A percentile compares a stretch with the other conserved stretches of the same genome.
These are phyloP conservation scores for Penicillium aurantiogriseum DNA, from an alignment of 2,329 filamentous ascomycete species.

Conservation along the genomic window DNA sequence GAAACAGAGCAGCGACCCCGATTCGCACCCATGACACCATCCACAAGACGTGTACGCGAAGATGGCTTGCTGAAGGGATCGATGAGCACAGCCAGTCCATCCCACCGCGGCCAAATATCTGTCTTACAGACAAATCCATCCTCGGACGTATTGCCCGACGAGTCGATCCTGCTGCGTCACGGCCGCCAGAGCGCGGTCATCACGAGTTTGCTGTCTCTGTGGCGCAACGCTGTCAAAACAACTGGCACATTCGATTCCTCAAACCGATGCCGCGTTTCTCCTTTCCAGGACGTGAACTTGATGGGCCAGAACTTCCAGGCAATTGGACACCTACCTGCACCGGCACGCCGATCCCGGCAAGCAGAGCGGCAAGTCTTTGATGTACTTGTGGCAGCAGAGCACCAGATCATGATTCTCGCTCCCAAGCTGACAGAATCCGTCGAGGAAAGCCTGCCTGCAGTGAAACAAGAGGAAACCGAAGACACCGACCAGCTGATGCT, in stretches of 20 bases:
- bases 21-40: constrained; percentile 50
- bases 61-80: constrained; percentile 45
- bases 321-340: constrained; percentile 38
- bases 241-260: constrained; percentile 42
- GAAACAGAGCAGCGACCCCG: constrained; percentile 34
- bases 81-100: constrained; percentile 28
- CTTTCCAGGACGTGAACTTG: constrained; percentile 40
- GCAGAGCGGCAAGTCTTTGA: constrained; percentile 32
- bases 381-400: constrained; percentile 43
- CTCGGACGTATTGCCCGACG: constrained; percentile 40
- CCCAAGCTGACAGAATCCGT: constrained; percentile 31
- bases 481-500: constrained; percentile 45
- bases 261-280: constrained; percentile 38
- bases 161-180: constrained; percentile 46
- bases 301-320: constrained; percentile 43
- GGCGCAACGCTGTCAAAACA: constrained; percentile 42
- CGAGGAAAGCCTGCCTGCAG: constrained; percentile 12
- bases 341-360: constrained; percentile 24
- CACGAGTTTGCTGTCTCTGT: constrained; percentile 45
- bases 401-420: constrained; percentile 41
- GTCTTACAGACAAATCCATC: constrained; percentile 40
- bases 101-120: constrained; percentile 42
- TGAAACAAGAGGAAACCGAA: constrained; percentile 18
- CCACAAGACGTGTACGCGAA: constrained; percentile 48
- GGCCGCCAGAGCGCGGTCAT: constrained; percentile 43